Evolutionary conservation across 371 early-diverging fungal genomes (phyloP).

Genomic region (Antonospora locustae): DNA sequence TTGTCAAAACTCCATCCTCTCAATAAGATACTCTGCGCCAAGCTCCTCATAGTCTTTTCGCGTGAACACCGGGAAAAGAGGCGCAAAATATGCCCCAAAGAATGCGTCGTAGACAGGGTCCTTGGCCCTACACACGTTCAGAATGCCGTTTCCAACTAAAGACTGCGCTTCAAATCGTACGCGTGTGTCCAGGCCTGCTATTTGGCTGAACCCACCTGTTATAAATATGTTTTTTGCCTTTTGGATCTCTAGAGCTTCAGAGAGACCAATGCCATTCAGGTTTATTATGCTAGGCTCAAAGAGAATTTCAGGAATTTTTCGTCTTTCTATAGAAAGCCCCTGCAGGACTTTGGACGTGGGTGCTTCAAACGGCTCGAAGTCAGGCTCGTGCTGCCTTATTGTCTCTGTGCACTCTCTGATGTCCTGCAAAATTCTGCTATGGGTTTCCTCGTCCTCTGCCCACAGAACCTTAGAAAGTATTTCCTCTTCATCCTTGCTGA

Average conservation of each 20-base stretch:
- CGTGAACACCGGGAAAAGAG: constrained; percentile 31
- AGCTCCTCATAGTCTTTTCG: constrained; percentile 29
- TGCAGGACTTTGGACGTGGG: too few relatives aligned
- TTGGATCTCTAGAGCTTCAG: constrained; percentile 46
- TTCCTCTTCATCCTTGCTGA: constrained; percentile 37
- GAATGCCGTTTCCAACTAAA: constrained; percentile 6
- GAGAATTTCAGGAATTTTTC: constrained; percentile 46
- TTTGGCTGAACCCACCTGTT: constrained; percentile 54
- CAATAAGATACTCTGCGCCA: constrained; percentile 10
- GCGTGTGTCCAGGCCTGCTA: constrained; percentile 46
- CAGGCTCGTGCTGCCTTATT: constrained; percentile 47
- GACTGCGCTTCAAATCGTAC: constrained; percentile 42
- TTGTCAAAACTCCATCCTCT: not conserved
- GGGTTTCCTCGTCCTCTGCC: constrained; percentile 41
- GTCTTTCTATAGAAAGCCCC: too few relatives aligned
- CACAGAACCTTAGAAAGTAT: constrained; percentile 41
- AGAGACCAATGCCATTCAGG: constrained; percentile 46
- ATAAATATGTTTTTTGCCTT: constrained; percentile 45
- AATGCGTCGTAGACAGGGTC: constrained; percentile 48
- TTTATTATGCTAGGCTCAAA: constrained; percentile 52
- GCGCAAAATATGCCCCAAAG: constrained; percentile 26
- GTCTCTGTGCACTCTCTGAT: constrained; percentile 21
- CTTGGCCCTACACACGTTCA: constrained; percentile 20
- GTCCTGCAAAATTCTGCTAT: constrained; percentile 25
- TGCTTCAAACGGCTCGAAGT: too few relatives aligned